phyloP scores from a whole-genome alignment of 2,329 filamentous ascomycete genomes.

The Alternaria incomplexa region DNA sequence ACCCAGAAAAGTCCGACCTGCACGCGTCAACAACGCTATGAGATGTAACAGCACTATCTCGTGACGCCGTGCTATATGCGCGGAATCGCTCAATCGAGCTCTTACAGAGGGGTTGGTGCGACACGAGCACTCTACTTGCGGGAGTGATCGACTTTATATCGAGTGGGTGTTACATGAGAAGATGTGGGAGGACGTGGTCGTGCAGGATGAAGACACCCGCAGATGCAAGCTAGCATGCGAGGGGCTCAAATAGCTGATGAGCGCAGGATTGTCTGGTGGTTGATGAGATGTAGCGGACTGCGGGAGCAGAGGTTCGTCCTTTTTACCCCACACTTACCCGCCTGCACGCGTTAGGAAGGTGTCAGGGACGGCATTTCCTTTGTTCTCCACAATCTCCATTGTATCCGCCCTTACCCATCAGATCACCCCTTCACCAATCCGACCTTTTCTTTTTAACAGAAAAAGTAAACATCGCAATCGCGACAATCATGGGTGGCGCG shows the following conservation, averaged over 20 bases:
- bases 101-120: neutral
- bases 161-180: neutral
- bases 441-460: neutral
- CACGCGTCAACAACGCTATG: neutral
- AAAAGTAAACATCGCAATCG: neutral
- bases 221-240: neutral
- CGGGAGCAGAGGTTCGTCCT: neutral
- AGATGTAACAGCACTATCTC: neutral
- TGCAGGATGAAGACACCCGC: neutral
- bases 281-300: neutral
- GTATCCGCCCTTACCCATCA: neutral
- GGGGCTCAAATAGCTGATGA: neutral
- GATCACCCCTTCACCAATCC: neutral
- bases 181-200: neutral
- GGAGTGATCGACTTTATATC: neutral
- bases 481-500: conserved; percentile 16
- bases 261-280: neutral
- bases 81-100: neutral
- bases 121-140: neutral
- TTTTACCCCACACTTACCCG: neutral
- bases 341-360: neutral
- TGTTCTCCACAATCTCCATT: neutral
- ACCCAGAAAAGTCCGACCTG: too few species aligned
- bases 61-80: neutral
- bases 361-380: neutral